Base-by-base conservation (phyloP, 139 green algal species). In the Chlamydomonas eustigma region DNA sequence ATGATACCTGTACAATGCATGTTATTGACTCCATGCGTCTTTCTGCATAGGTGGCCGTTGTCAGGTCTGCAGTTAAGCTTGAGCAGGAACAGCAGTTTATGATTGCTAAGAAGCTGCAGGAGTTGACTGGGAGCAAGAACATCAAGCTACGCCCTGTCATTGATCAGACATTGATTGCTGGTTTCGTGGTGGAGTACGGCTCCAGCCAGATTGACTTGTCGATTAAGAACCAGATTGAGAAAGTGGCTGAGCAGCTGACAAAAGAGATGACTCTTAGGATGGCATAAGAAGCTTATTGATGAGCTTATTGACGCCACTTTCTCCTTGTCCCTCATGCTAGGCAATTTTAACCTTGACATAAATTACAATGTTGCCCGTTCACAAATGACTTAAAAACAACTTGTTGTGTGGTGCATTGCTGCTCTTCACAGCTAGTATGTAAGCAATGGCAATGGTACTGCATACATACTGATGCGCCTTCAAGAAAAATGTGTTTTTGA, bases 61-160 rank as follows among this genome's bases (percentile, higher is more conserved):
- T 99, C 64, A 90, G 90, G 33, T 97, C 90, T 30, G 96, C 96
- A 1, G 91, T 97, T 4, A 94, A 97, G 91, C 91, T 99, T 65
- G 95, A 98, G 86, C 93, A 98, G 88, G 94, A 97, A 85, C 93
- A 99, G 88, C 95, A 98, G 86, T 98, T 97, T 86, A 85, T 98
- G 73, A 98, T 99, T 80, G 96, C 96, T 80, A 98, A 98, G 94
- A 99, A 99, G 96, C 85, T 99, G 74, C 86, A 90, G 90, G 92
- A 97, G 86, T 89, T 99, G 79, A 98, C 91, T 8, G 93, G 93
- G 64, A 88, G 87, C 80, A 99, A 98, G 91, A 99, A 99, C 92
- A 97, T 99, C 86, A 99, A 99, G 93, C 83, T 99, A 6, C 97
- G 97, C 91, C 95, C 95, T 22, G 84, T 94, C 31, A 92, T 99